A percentile compares a stretch with the other conserved stretches of the same genome.
Conservation (phyloP, 2,329 filamentous ascomycete genomes). For the Pyrenophora seminiperda region DNA sequence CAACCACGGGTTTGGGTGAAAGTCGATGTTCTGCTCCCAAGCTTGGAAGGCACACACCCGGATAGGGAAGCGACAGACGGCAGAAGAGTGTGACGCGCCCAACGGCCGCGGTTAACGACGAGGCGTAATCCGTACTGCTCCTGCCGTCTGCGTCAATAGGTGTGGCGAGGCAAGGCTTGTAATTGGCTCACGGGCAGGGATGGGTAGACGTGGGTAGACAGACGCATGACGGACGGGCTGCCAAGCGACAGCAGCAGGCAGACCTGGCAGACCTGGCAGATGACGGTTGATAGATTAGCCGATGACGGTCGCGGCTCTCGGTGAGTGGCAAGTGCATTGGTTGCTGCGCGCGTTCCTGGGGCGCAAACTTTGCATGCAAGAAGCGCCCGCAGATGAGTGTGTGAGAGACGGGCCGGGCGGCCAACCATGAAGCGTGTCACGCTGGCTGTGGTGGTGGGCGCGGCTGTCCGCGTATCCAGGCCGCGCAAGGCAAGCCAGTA, state of each 20-base stretch:
- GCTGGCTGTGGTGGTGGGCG: not conserved
- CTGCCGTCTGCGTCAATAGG: slow-evolving; percentile 17
- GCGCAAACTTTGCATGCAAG: slow-evolving; percentile 15
- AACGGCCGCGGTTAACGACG: slow-evolving; percentile 26
- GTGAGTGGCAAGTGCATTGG: slow-evolving; percentile 7
- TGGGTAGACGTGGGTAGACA: slow-evolving; percentile 22
- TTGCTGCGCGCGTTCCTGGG: slow-evolving; percentile 16
- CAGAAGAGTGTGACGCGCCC: slow-evolving; percentile 6
- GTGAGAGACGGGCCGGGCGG: slow-evolving; percentile 25
- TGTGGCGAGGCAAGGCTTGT: slow-evolving; percentile 14
- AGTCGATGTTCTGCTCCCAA: slow-evolving; percentile 13
- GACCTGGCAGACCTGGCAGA: slow-evolving; percentile 8
- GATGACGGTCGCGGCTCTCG: slow-evolving; percentile 22
- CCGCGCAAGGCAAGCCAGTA: slow-evolving; percentile 1
- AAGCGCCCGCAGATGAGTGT: slow-evolving; percentile 14
- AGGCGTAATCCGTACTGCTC: slow-evolving; percentile 13
- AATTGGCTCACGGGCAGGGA: slow-evolving; percentile 39
- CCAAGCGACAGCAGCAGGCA: slow-evolving; percentile 3
- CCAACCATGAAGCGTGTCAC: slow-evolving; percentile 23
- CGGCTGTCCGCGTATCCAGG: slow-evolving; percentile 6
- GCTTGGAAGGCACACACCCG: slow-evolving; percentile 1
- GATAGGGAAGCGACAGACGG: not conserved
- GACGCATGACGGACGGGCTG: slow-evolving; percentile 25
- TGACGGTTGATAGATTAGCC: slow-evolving; percentile 26
- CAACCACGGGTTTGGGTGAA: slow-evolving; percentile 23